Conservation (phyloP, 2,329 filamentous ascomycete genomes). For the Alternaria sp. region DNA sequence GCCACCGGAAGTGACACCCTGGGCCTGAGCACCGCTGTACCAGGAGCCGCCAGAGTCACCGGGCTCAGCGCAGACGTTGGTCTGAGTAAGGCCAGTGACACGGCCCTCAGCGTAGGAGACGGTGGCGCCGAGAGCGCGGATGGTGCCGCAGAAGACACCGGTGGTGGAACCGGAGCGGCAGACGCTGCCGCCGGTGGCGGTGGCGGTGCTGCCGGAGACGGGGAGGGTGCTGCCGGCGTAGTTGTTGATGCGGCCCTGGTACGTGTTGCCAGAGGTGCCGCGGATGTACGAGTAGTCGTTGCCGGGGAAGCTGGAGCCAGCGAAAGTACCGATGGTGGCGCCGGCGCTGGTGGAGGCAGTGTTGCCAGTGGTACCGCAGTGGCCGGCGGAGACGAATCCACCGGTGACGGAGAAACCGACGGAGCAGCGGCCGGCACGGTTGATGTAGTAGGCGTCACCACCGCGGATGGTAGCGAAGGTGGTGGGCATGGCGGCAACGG, state of each 20-base stretch:
- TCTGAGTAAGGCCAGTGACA: conserved; percentile 52
- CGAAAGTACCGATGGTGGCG: conserved; percentile 45
- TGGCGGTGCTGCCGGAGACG: conserved; percentile 49
- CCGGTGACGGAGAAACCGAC: conserved; percentile 51
- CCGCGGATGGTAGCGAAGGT: conserved; percentile 47
- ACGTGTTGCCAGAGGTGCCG: conserved; percentile 43
- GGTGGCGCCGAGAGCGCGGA: conserved; percentile 45
- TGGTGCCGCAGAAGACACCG: conserved; percentile 49
- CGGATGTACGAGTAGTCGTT: conserved; percentile 50
- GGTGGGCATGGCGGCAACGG: conserved; percentile 43
- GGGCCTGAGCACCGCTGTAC: conserved; percentile 51
- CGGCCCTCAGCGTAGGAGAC: conserved; percentile 50
- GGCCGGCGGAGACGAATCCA: conserved; percentile 52
- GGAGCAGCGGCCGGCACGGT: conserved; percentile 45
- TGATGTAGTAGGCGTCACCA: conserved; percentile 51
- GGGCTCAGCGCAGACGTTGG: conserved; percentile 52
- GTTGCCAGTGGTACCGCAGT: conserved; percentile 46
- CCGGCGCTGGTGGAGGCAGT: conserved; percentile 44
- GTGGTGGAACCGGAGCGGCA: conserved; percentile 54
- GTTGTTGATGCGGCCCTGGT: conserved; percentile 37
- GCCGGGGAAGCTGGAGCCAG: conserved; percentile 50
- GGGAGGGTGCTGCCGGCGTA: conserved; percentile 44
- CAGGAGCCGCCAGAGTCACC: conserved; percentile 53
- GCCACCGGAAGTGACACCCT: conserved; percentile 53
- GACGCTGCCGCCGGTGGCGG: conserved; percentile 46